Evolutionary conservation across 257 asterid species (phyloP), one percentile per base, ranked within the genome.

Genomic region (Plectranthus barbatus): DNA sequence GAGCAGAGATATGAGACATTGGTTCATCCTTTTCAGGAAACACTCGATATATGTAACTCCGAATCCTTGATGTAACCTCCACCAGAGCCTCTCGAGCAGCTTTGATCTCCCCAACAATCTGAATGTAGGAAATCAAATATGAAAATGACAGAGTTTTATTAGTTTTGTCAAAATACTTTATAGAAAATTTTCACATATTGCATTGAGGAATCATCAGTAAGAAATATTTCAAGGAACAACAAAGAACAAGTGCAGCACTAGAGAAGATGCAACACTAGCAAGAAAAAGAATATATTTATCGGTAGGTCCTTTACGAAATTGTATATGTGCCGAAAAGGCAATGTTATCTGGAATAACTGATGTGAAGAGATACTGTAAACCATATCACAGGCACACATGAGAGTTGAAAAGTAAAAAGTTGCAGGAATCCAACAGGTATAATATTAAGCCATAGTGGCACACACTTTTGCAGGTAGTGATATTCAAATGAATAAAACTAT

Each of bases 61-160:
- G 78, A 49, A 83, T 51, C 72, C 81, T 69, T 63, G 84, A 80
- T 51, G 86, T 83, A 67, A 83, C 79, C 82, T 83, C 86, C 63
- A 83, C 55, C 31, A 83, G 70, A 55, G 84, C 88, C 79, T 69
- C 84, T 52, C 88, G 76, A 19, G 88, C 83, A 40, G 84, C 79
- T 68, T 69, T 83, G 72, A 83, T 83, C 74, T 83, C 88, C 67
- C 88, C 97, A 54, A 80, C 85, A 62, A 92, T 92, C 96, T 92
- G 83, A 20, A 60, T 5, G 48, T 19, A 36, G n/a, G 51, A 70
- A 68, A 40, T 26, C 4, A 18, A 54, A 44, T 41, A 49, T 42
- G 41, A 65, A 56, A 52, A 41, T 61, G 49, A 36, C 48, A 65
- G 52, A 48, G 26, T 56, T 48, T 61, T 56, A 15, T 50, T 19